Base-by-base conservation (phyloP, 768 basidiomycete species). In the Agaricus blazei region DNA sequence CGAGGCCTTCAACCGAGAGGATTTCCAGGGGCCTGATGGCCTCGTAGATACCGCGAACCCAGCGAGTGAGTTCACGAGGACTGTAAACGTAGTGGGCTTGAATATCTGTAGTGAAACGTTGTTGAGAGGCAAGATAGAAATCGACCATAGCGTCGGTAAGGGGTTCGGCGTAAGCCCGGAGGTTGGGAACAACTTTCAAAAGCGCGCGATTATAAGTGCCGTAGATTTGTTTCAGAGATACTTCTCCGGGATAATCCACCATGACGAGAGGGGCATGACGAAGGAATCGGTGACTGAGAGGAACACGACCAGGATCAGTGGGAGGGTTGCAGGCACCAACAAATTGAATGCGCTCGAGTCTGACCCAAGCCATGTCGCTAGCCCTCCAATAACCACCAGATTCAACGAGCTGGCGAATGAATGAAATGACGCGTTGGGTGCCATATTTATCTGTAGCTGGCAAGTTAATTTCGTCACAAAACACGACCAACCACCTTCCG, bases 261-360 rank as follows among this genome's bases (percentile, higher is more conserved):
- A 98, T 98, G 65, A 99, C 82, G 24, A 99, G 77, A 0, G 97
- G 97, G 0, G 96, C 94, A 69, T 98, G 97, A 9, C 97, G 90
- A 45, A 99, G 79, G 85, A 99, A 99, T 56, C 97, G 87, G 68
- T 97, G 94, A 58, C 85, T 95, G 57, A 99, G 85, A 31, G 96
- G 95, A n/a, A 98, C 95, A 69, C 97, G 93, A 56, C 97, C 97
- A 45, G 97, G 95, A 73, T 99, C 97, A 15, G 97, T 98, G 3
- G 97, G 97, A 26, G 97, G 97, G 67, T 99, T 99, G 71, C 97
- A 99, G 49, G 97, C 97, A 48, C 97, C 97, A 44, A 99, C 97
- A 66, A 99, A 98, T 69, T 99, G 97, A 58, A 99, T 98, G n/a
- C 97, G 85, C 68, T 98, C 97, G 51, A 99, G 78, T 64, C 87